phyloP scores from a whole-genome alignment of 1,139 yeast genomes.

The Suhomyces bokatorum region DNA sequence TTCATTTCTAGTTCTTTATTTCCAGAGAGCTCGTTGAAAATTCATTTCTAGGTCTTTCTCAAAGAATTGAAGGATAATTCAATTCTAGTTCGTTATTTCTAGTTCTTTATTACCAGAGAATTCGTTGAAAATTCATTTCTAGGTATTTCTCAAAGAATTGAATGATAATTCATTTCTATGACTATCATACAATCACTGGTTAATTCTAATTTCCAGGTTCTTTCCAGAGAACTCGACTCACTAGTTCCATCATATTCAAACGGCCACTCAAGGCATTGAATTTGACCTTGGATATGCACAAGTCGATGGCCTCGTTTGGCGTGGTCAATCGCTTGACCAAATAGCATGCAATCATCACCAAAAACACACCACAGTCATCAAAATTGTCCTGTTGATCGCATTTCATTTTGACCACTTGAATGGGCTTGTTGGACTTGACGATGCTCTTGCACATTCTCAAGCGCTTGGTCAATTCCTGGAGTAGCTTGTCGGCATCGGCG shows the following conservation, averaged over 20 bases:
- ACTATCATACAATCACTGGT: too few relatives aligned
- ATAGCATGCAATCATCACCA: conserved; percentile 42
- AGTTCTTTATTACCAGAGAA: too few relatives aligned
- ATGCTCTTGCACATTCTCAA: conserved; percentile 26
- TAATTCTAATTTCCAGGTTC: too few relatives aligned
- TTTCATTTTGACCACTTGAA: conserved; percentile 28
- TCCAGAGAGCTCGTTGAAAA: too few relatives aligned
- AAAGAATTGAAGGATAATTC: too few relatives aligned
- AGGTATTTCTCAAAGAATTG: too few relatives aligned
- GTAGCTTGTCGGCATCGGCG: conserved; percentile 19
- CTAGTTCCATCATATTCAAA: conserved; percentile 17
- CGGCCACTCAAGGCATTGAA: conserved; percentile 37
- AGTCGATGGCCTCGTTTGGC: conserved; percentile 17
- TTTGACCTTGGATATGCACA: conserved; percentile 29
- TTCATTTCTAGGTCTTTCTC: too few relatives aligned
- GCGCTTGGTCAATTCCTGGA: conserved; percentile 26
- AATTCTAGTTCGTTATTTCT: too few relatives aligned
- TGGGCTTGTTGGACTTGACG: conserved; percentile 19
- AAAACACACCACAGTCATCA: conserved; percentile 49
- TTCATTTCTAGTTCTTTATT: too few relatives aligned
- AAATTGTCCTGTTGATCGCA: conserved; percentile 48
- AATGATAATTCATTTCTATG: too few relatives aligned
- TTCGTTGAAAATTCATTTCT: too few relatives aligned
- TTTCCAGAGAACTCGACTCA: conserved; percentile 15
- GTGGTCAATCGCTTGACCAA: conserved; percentile 23